Evolutionary conservation across 1,139 yeast genomes (phyloP).

Genomic region (Debaryomyces coudertii): DNA sequence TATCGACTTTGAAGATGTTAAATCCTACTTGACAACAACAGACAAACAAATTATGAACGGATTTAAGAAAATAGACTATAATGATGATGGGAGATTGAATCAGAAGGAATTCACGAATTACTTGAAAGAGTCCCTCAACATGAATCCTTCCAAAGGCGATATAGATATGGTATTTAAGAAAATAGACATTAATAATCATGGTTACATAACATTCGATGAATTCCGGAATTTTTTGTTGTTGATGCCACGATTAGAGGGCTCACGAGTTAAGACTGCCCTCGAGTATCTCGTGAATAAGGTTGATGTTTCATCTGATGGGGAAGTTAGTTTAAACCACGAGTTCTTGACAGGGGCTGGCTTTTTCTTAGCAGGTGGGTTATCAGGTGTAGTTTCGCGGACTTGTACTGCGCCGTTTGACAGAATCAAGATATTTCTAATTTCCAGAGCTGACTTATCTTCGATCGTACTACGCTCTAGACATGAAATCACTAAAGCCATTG

Average conservation of each 20-base stretch:
- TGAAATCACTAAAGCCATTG: constrained; percentile 49
- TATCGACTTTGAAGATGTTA: constrained; percentile 65
- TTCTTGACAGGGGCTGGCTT: constrained; percentile 83
- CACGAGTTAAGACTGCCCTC: constrained; percentile 79
- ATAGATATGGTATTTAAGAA: constrained; percentile 62
- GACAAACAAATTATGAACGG: constrained; percentile 73
- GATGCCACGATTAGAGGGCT: constrained; percentile 74
- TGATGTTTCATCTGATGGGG: constrained; percentile 88
- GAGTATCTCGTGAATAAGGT: constrained; percentile 75
- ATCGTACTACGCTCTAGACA: constrained; percentile 63
- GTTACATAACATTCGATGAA: constrained; percentile 79
- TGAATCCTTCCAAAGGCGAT: constrained; percentile 56
- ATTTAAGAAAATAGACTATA: constrained; percentile 69
- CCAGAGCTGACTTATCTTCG: constrained; percentile 80
- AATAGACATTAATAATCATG: constrained; percentile 63
- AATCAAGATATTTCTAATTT: constrained; percentile 88
- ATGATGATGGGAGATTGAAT: constrained; percentile 73
- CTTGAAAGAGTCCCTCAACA: constrained; percentile 52
- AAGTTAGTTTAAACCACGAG: constrained; percentile 79
- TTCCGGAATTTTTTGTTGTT: constrained; percentile 81
- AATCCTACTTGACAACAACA: constrained; percentile 59
- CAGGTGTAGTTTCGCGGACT: constrained; percentile 96
- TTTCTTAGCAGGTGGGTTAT: constrained; percentile 90
- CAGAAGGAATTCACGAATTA: constrained; percentile 69
- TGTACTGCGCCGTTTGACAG: constrained; percentile 98